Evolutionary conservation across 2,329 filamentous ascomycete species (phyloP).

Genomic region (Diaporthe citrichinensis): DNA sequence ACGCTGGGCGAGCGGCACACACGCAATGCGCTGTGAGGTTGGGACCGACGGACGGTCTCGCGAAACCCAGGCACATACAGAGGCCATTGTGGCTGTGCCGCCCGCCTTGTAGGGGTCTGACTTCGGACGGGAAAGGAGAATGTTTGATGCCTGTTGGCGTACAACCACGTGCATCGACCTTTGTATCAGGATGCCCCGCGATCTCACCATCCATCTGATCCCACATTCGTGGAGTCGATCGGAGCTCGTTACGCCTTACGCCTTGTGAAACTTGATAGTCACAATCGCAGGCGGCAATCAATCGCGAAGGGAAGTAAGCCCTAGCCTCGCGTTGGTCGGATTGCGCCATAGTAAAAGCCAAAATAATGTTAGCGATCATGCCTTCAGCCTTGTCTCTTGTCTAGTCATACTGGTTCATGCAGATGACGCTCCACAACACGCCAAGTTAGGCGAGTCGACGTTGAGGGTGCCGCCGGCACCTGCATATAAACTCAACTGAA

Average conservation of each 20-base stretch:
- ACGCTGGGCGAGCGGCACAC: not conserved
- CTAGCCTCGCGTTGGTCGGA: constrained; percentile 2
- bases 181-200: constrained; percentile 20
- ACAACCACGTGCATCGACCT: constrained; percentile 13
- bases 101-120: not conserved
- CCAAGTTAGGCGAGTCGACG: not conserved
- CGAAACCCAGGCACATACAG: not conserved
- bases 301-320: constrained; percentile 5
- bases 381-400: constrained; percentile 26
- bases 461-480: not conserved
- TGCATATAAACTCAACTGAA: not conserved
- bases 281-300: constrained; percentile 21
- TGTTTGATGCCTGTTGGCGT: constrained; percentile 20
- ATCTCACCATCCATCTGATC: constrained; percentile 7
- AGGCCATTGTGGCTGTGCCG: constrained; percentile 4
- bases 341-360: not conserved
- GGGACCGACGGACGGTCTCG: constrained; percentile 9
- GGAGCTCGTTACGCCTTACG: constrained; percentile 22
- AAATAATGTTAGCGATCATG: not conserved
- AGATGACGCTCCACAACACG: not conserved
- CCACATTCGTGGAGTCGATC: constrained; percentile 15
- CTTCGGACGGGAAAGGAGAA: constrained; percentile 9
- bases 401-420: constrained; percentile 7
- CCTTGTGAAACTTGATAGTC: constrained; percentile 30
- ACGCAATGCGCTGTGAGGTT: not conserved